Evolutionary conservation across 1,284 basidiomycete genomes (phyloP), one percentile per base, ranked within the genome.

Genomic region (Polyporus tsugae): DNA sequence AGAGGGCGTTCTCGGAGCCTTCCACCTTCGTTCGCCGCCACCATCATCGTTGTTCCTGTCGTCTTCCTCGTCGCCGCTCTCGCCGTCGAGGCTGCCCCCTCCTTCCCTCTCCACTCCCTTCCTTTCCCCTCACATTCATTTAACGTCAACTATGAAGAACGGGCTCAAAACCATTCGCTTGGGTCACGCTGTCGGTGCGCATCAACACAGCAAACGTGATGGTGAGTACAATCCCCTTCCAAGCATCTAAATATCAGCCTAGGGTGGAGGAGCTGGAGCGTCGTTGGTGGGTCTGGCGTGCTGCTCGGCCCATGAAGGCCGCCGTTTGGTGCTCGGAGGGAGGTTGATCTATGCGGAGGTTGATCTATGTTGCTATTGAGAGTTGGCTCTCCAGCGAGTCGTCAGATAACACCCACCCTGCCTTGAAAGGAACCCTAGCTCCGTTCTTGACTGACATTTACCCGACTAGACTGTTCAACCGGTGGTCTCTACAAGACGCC

Each of bases 401-500:
- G 22, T 7, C n/a, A 22, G 44, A 46, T 22, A 46, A 22, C 22
- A 46, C n/a, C 25, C 46, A 10, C 11, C 19, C 6, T 11, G 11
- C 9, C n/a, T 22, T 25, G 13, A 5, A 52, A 52, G 49, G 13
- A 29, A 52, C 7, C 25, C 22, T 13, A 5, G 25, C 39, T 42
- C 4, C 22, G 7, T 49, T 55, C 41, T 33, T 39, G 22, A 41
- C 42, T 52, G 33, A 52, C 58, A 2, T 22, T 60, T 39, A 13
- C 9, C 53, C 29, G 33, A 44, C 39, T 17, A 86, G 86, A 79
- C 67, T 92, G 91, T 77, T 71, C 79, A 11, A 83, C 83, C 2
- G 88, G 88, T 41, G 87, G 86, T 2, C 89, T 95, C 71, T 95
- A 95, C 84, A 83, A 80, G 65, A 83, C 83, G 35, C 94, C 95